Conservation (phyloP, 805 yeast genomes). For the Pichia thaimueangensis region DNA sequence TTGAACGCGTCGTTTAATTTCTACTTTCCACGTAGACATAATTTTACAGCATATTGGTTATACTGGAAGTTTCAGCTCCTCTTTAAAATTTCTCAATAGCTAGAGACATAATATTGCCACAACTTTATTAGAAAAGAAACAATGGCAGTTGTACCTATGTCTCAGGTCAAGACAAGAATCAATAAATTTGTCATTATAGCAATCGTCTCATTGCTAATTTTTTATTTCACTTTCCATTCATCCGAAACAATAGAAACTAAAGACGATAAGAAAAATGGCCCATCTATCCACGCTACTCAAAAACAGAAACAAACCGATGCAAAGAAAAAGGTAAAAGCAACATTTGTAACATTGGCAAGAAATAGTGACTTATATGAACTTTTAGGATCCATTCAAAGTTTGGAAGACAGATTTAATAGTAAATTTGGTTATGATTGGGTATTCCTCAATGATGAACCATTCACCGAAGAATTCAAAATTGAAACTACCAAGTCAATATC, state of each 20-base stretch:
- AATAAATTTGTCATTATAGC: neutral
- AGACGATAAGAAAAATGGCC: neutral
- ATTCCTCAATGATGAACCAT: slow-evolving; percentile 79
- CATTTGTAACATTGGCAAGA: slow-evolving; percentile 69
- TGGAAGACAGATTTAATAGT: slow-evolving; percentile 84
- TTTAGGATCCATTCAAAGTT: slow-evolving; percentile 57
- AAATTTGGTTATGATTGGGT: slow-evolving; percentile 90
- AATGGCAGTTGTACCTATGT: neutral
- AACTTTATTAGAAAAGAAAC: neutral
- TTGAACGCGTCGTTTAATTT: no score
- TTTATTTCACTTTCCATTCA: neutral
- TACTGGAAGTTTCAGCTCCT: neutral
- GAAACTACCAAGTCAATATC: slow-evolving; percentile 61
- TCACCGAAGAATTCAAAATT: slow-evolving; percentile 69
- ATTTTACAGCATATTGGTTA: no score
- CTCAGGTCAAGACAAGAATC: neutral
- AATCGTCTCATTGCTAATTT: neutral
- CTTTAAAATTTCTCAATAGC: neutral
- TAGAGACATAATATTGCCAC: no score
- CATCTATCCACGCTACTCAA: neutral
- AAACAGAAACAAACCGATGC: neutral
- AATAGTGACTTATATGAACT: slow-evolving; percentile 58
- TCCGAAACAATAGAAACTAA: neutral
- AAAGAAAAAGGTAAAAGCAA: slow-evolving; percentile 7
- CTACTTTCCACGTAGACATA: no score